Conservation (phyloP, 768 basidiomycete genomes). For the Clavulina sp. region DNA sequence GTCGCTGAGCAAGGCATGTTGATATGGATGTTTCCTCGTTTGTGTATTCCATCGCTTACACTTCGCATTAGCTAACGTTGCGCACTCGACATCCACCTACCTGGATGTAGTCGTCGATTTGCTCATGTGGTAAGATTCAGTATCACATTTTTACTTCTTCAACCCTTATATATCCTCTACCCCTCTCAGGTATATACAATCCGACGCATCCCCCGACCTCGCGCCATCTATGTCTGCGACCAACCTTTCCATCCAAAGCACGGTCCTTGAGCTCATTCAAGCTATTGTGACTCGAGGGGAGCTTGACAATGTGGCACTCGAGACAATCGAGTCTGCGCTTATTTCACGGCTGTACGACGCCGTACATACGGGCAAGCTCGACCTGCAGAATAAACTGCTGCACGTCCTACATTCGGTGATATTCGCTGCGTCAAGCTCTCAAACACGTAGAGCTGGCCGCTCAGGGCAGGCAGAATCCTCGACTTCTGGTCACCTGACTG, state of each 20-base stretch:
- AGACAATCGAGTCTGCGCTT: constrained; percentile 50
- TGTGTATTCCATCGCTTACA: constrained; percentile 2
- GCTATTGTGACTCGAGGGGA: constrained; percentile 70
- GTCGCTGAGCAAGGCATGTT: constrained; percentile 42
- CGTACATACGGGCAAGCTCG: constrained; percentile 50
- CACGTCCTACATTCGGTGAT: constrained; percentile 80
- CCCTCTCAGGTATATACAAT: constrained; percentile 45
- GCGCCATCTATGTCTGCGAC: constrained; percentile 36
- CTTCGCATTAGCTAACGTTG: constrained; percentile 25
- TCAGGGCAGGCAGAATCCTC: not conserved
- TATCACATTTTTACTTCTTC: too few species aligned
- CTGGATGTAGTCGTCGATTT: constrained; percentile 61
- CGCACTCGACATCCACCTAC: constrained; percentile 30
- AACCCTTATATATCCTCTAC: constrained; percentile 6
- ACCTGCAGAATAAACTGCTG: constrained; percentile 84
- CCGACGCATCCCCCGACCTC: constrained; percentile 44
- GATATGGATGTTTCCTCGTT: not conserved
- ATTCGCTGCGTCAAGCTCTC: constrained; percentile 33
- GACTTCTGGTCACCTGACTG: not conserved
- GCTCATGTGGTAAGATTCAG: constrained; percentile 38
- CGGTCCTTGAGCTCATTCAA: constrained; percentile 67
- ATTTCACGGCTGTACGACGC: constrained; percentile 59
- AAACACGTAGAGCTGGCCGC: not conserved
- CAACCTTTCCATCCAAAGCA: constrained; percentile 53
- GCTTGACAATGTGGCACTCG: constrained; percentile 38